Conservation (phyloP, 2,329 filamentous ascomycete species). For the Sporothrix sp. region DNA sequence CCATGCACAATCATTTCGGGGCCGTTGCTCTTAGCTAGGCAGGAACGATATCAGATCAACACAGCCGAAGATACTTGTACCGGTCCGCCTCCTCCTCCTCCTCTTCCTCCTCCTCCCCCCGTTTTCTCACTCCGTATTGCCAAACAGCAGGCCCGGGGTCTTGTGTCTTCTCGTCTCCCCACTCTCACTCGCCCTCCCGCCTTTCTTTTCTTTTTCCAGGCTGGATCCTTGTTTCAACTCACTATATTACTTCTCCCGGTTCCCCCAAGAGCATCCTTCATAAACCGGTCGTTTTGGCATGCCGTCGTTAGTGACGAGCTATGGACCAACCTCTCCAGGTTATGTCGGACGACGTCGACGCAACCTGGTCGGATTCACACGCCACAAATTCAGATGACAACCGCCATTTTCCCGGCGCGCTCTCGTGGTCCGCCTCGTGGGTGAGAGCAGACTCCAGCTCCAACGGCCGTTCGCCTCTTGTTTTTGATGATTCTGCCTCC, state of each 20-base stretch:
- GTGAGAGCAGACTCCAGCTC: constrained; percentile 21
- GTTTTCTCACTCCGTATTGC: too few species aligned
- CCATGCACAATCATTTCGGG: constrained; percentile 13
- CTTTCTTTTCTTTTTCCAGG: too few species aligned
- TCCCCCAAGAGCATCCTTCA: background rate
- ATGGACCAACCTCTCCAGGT: constrained; percentile 39
- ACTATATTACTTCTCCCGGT: constrained; percentile 8
- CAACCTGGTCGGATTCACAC: constrained; percentile 37
- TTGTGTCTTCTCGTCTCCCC: background rate
- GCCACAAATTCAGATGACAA: constrained; percentile 35
- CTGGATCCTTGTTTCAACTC: background rate
- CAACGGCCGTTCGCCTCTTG: constrained; percentile 23
- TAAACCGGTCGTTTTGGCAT: constrained; percentile 26
- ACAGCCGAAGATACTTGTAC: constrained; percentile 6
- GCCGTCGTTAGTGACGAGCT: constrained; percentile 34
- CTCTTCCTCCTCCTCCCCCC: background rate
- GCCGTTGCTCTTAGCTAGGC: constrained; percentile 10
- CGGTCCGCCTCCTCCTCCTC: background rate
- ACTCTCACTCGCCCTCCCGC: background rate
- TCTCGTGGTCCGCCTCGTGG: constrained; percentile 31
- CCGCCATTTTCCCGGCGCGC: constrained; percentile 22
- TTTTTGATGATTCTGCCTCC: constrained; percentile 24
- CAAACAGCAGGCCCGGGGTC: constrained; percentile 8
- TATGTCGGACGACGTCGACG: constrained; percentile 32
- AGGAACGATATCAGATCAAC: constrained; percentile 21